Conservation (phyloP, 345 rosid genomes). For the Erodium maritimum region DNA sequence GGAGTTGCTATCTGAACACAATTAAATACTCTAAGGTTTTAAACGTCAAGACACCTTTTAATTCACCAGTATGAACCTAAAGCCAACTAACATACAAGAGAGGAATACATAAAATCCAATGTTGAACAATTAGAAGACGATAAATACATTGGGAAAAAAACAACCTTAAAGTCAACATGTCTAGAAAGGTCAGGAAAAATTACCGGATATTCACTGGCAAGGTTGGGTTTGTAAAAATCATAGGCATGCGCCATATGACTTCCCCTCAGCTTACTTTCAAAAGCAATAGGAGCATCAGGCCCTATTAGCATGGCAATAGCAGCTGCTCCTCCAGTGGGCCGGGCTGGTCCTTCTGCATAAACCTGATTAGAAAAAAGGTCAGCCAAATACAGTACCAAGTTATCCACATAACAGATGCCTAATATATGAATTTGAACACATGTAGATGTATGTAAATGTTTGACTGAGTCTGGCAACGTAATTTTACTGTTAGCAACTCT, state of each 20-base stretch:
- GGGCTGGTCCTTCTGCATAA: constrained; percentile 99
- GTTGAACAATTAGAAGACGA: too few relatives aligned
- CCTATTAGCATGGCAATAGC: constrained; percentile 90
- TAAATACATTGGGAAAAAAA: background rate
- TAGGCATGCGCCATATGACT: constrained; percentile 96
- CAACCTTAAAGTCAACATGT: too few relatives aligned
- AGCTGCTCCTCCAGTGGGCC: constrained; percentile 99
- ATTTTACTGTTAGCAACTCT: too few relatives aligned
- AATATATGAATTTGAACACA: background rate
- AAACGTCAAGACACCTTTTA: too few relatives aligned
- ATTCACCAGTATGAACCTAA: too few relatives aligned
- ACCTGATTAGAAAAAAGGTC: constrained; percentile 43
- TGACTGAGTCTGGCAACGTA: too few relatives aligned
- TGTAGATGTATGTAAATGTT: too few relatives aligned
- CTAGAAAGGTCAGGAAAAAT: background rate
- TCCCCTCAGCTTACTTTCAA: constrained; percentile 91
- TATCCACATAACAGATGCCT: background rate
- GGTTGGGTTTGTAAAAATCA: constrained; percentile 98
- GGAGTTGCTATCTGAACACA: too few relatives aligned
- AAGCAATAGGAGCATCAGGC: constrained; percentile 85
- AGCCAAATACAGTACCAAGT: background rate
- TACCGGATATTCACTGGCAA: constrained; percentile 99
- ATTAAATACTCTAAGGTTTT: too few relatives aligned
- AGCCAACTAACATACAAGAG: too few relatives aligned
- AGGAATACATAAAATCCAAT: too few relatives aligned